Evolutionary conservation across 805 yeast genomes (phyloP), one percentile per base, ranked within the genome.

Genomic region (Kluyveromyces wickerhamii): DNA sequence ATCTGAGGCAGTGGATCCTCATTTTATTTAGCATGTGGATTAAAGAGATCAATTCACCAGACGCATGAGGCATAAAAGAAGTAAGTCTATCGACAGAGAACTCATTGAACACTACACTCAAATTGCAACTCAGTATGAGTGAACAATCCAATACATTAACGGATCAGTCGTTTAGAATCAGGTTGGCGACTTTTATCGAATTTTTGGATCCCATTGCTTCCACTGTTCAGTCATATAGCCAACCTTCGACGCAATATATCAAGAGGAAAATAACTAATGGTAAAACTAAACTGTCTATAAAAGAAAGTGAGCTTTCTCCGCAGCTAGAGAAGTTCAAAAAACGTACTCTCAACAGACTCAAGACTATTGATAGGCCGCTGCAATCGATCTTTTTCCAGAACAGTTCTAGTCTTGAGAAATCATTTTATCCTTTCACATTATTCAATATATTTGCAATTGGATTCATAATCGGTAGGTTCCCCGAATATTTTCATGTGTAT

Each of bases 371-470:
- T 36, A 34, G 34, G 21, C 51, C 57, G 4, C 35, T 55, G 20
- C 48, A 53, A 30, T 33, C 49, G 6, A 38, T 71, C 47, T 54
- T 56, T 37, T 52, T 56, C 32, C 50, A 51, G 17, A 44, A 62
- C 27, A 68, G 71, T 19, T 67, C 77, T 1, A 66, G 58, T 19
- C 68, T 81, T 6, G 96, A 89, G 51, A 89, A 89, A 54, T 45
- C 77, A 16, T 86, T 86, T 52, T 92, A 86, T 54, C 77, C 95
- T 0, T 57, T 75, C 27, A 77, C 94, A 0, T 65, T 86, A 25
- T 72, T 76, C 38, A 59, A 73, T 35, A 72, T 89, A 6, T 83
- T 89, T 27, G 53, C 71, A 12, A 66, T 78, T 18, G 97, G 97
- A 0, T 69, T 76, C 38, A 56, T 86, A 4, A 74, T 88, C 44